A percentile compares a stretch with the other conserved stretches of the same genome.
Conservation (phyloP, 78 protist genomes). For the Mastigamoeba balamuthi region DNA sequence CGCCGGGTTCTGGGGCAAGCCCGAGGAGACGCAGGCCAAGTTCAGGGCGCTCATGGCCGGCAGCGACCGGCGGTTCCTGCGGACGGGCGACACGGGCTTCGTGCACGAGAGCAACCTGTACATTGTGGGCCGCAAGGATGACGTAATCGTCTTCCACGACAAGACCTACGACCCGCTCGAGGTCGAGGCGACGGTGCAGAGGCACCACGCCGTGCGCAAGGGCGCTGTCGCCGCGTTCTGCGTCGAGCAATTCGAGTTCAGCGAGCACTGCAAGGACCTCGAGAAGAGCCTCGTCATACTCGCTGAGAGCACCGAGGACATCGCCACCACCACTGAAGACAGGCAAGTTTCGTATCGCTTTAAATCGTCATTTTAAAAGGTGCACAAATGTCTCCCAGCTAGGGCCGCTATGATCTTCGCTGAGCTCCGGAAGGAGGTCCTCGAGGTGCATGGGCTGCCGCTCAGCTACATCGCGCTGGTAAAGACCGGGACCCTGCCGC, state of each 20-base stretch:
- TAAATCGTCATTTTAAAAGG: too few species aligned
- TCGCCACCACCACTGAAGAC: neutral
- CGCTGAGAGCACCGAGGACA: too few species aligned
- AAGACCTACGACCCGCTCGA: neutral
- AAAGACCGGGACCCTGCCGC: neutral
- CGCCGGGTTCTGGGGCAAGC: too few species aligned
- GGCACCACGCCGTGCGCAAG: neutral
- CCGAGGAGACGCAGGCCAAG: too few species aligned
- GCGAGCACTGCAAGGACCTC: neutral
- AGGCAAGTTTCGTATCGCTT: neutral
- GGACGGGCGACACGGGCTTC: too few species aligned
- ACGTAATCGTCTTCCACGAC: neutral
- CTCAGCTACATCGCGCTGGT: too few species aligned
- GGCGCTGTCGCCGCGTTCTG: neutral
- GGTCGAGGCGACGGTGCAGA: neutral
- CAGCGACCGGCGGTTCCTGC: too few species aligned
- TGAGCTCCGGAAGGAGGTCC: too few species aligned
- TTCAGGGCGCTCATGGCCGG: too few species aligned
- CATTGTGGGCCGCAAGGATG: constrained; percentile 10
- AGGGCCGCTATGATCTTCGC: neutral
- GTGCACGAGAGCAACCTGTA: constrained; percentile 5
- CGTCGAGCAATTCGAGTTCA: neutral
- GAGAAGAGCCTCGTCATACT: neutral
- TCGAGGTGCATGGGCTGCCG: too few species aligned
- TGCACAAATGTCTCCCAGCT: too few species aligned